A percentile compares a stretch with the other conserved stretches of the same genome.
These are phyloP conservation scores for Harringtonia lauricola DNA, from an alignment of 2,329 filamentous ascomycete species.

Conservation along the genomic window DNA sequence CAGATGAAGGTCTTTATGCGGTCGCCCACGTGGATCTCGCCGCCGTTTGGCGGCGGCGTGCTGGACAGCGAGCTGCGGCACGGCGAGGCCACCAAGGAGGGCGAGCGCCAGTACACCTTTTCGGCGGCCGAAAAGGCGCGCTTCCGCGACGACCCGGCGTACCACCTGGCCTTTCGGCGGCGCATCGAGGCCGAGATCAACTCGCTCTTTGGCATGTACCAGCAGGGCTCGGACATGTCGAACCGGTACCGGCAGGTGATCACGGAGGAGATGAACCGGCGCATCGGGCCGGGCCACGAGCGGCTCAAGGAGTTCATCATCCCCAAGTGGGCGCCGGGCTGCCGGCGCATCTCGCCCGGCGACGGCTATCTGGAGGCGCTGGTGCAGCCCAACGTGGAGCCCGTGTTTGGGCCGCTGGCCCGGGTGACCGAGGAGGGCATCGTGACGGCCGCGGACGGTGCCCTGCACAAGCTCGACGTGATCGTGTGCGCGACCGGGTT, in stretches of 20 bases:
- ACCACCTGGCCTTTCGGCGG: too few species aligned
- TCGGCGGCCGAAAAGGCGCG: too few species aligned
- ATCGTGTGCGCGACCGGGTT: conserved; percentile 28
- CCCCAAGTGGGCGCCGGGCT: conserved; percentile 32
- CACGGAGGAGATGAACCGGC: conserved; percentile 29
- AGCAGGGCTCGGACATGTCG: too few species aligned
- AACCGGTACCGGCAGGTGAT: conserved; percentile 19
- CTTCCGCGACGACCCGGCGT: too few species aligned
- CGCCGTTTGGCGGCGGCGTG: too few species aligned
- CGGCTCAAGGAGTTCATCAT: conserved; percentile 31
- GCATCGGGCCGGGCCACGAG: conserved; percentile 27
- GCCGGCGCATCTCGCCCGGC: conserved; percentile 28
- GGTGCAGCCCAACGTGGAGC: conserved; percentile 30
- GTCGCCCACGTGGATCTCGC: conserved; percentile 10
- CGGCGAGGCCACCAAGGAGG: conserved; percentile 18
- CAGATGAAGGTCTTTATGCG: conserved; percentile 10
- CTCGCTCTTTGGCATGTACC: too few species aligned
- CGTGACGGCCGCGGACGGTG: conserved; percentile 16
- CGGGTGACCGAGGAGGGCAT: conserved; percentile 23
- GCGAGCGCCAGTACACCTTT: conserved; percentile 8
- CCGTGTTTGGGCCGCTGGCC: conserved; percentile 26
- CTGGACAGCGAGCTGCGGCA: conserved; percentile 20
- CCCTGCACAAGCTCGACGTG: conserved; percentile 16
- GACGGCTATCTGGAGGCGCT: conserved; percentile 32
- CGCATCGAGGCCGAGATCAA: too few species aligned